phyloP scores from a whole-genome alignment of 2,329 filamentous ascomycete genomes.

The Apiospora arundinis region DNA sequence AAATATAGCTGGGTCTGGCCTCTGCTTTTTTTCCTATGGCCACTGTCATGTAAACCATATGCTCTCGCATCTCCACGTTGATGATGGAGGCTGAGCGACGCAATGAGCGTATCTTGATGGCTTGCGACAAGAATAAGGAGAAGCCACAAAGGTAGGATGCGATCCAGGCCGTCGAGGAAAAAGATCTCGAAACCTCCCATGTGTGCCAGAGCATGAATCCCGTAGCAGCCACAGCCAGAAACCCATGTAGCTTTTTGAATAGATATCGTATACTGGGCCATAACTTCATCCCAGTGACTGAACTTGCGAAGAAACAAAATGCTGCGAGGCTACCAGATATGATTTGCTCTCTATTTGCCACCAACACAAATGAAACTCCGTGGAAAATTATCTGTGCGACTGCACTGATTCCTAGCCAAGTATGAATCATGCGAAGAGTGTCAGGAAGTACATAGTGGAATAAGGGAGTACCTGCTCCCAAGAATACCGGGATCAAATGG shows the following conservation, averaged over 20 bases:
- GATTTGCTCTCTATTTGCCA: not conserved
- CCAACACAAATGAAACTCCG: not conserved
- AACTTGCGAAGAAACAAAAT: not conserved
- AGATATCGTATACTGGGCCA: not conserved
- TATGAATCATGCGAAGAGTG: not conserved
- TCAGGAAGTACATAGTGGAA: not conserved
- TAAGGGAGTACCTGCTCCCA: not conserved
- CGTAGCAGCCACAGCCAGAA: not conserved
- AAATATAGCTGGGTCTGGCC: slow-evolving; percentile 3
- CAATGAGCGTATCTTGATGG: not conserved
- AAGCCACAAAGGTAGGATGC: not conserved
- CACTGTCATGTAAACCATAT: slow-evolving; percentile 1
- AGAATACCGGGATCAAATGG: slow-evolving; percentile 4
- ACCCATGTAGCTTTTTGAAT: not conserved
- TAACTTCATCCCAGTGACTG: not conserved
- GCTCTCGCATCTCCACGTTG: not conserved
- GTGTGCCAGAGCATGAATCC: not conserved
- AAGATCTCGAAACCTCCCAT: slow-evolving; percentile 7
- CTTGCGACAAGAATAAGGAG: not conserved
- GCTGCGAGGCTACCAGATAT: not conserved
- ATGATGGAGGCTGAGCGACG: not conserved
- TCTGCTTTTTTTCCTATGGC: not conserved
- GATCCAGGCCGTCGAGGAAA: not conserved
- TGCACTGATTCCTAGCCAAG: not conserved
- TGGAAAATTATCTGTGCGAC: not conserved